These are phyloP conservation scores for Viola odorata DNA, from an alignment of 345 rosid genomes.

Conservation along the genomic window DNA sequence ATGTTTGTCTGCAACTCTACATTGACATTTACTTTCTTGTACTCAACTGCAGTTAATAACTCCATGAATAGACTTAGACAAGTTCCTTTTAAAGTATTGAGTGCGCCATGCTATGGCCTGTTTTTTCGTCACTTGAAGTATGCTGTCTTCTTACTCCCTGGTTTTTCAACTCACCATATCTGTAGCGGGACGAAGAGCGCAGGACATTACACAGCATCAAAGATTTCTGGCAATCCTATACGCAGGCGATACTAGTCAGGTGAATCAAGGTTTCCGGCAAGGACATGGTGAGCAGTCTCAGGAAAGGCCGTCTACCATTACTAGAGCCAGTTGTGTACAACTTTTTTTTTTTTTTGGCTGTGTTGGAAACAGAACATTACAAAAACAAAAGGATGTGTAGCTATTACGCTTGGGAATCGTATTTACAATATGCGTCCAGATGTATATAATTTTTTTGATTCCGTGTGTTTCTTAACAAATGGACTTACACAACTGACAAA, in stretches of 20 bases:
- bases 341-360: no score
- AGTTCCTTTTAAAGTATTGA: constrained; percentile 21
- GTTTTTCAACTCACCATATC: background rate
- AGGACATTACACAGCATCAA: background rate
- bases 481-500: no score
- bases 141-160: background rate
- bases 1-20: background rate
- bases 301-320: background rate
- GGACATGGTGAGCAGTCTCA: no score
- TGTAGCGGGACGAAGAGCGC: background rate
- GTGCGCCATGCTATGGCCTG: constrained; percentile 11
- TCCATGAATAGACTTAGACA: constrained; percentile 16
- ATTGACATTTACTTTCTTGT: no score
- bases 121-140: background rate
- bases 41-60: constrained; percentile 16
- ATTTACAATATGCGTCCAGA: no score
- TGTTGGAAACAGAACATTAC: no score
- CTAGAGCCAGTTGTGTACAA: no score
- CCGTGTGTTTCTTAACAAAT: no score
- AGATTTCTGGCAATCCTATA: background rate
- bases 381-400: no score
- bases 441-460: no score
- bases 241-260: background rate
- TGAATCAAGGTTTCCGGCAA: no score
- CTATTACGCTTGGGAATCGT: no score